Base-by-base conservation (phyloP, 306 rosid genomes). In the Dalbergia cochinchinensis region DNA sequence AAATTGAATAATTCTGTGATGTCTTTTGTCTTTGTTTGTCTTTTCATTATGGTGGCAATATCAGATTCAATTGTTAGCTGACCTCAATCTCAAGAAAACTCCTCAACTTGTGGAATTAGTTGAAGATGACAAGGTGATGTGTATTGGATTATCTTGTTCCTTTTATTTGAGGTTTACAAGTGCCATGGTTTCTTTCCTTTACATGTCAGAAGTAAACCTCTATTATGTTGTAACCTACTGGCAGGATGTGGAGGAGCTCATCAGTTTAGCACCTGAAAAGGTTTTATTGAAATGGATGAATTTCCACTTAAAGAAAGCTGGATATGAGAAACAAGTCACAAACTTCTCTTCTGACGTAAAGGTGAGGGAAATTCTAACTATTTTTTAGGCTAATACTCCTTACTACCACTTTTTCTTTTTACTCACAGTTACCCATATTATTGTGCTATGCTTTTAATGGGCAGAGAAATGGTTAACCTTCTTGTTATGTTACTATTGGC, bases 201-300 rank as follows among this genome's bases (percentile, higher is more conserved):
- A 37, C 68, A 26, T 63, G 45, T 50, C 41, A 47, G 44, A 18
- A 53, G 64, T 44, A 15, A 34, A 41, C 45, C 31, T 45, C 66
- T 26, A 53, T 76, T 66, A 34, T 57, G 18, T 71, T 10, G 10
- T 51, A 41, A 84, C 47, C 70, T 63, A 55, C 67, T 83, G 58
- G 77, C 94, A 96, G 99, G 99, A 96, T 14, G 99, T 91, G 87
- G 99, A 96, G 86, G 99, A 96, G 87, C 99, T 96, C 77, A 67
- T 96, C 76, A 90, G 93, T 73, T 92, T 96, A 82, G 76, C 99
- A 37, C 99, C 99, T 15, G 99, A 96, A 47, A 96, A 96, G 88
- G 91, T 96, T 81, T 83, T 96, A 75, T 80, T 96, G 73, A 96
- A 96, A 90, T 96, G 99, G 99, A 96, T 96, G 99, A 96, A 96